These are phyloP conservation scores for Acanthamoeba castellanii DNA, from an alignment of 208 protist species.

Conservation along the genomic window DNA sequence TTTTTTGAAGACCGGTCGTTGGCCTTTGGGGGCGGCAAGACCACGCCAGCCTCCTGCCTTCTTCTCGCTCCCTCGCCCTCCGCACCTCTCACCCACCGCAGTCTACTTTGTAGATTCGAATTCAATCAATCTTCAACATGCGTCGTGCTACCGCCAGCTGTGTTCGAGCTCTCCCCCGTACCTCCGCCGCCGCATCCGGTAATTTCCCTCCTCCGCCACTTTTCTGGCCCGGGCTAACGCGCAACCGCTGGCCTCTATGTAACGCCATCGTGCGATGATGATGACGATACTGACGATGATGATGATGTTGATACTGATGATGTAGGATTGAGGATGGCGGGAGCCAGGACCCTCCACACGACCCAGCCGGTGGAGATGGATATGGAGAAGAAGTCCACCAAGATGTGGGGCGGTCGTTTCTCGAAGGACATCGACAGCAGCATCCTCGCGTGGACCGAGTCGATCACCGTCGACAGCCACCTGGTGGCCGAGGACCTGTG, in stretches of 20 bases:
- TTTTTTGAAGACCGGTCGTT: no score
- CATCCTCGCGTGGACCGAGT: constrained; percentile 55
- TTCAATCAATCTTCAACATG: not conserved
- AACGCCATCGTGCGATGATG: no score
- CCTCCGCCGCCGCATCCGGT: not conserved
- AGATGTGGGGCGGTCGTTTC: constrained; percentile 49
- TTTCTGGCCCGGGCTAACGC: no score
- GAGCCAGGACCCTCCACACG: not conserved
- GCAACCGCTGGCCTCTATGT: no score
- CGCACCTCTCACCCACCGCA: not conserved
- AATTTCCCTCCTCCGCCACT: no score
- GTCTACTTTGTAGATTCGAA: not conserved
- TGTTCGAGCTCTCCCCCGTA: not conserved
- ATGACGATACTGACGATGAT: no score
- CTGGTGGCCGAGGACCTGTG: constrained; percentile 46
- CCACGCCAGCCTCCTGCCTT: no score
- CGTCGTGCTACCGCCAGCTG: not conserved
- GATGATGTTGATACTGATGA: no score
- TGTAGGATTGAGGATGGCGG: not conserved
- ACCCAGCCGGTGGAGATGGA: not conserved
- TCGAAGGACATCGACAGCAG: not conserved
- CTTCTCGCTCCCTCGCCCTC: not conserved
- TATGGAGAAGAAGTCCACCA: constrained; percentile 28
- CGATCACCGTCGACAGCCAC: constrained; percentile 64
- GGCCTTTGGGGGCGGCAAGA: no score